Evolutionary conservation across 1,284 basidiomycete genomes (phyloP).

Genomic region (Boletus mariae): DNA sequence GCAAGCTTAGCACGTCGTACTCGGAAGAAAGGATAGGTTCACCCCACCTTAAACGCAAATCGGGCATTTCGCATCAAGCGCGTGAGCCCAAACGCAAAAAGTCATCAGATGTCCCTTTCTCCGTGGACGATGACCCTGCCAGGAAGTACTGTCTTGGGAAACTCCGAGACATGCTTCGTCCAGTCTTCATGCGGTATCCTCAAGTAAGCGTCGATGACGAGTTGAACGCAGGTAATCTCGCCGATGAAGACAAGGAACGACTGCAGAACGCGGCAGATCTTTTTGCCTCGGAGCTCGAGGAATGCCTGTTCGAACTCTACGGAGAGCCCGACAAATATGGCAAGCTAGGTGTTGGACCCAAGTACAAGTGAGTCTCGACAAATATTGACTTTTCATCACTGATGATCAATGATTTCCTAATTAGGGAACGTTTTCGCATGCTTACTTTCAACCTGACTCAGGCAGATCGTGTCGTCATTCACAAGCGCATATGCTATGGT

Average conservation of each 20-base stretch:
- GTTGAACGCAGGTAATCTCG: slow-evolving; percentile 36
- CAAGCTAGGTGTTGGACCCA: slow-evolving; percentile 59
- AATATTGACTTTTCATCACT: slow-evolving; percentile 3
- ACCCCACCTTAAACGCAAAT: slow-evolving; percentile 43
- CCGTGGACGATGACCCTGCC: slow-evolving; percentile 56
- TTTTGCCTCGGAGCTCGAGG: slow-evolving; percentile 67
- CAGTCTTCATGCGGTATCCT: slow-evolving; percentile 68
- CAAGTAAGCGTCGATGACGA: slow-evolving; percentile 32
- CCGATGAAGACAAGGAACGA: slow-evolving; percentile 55
- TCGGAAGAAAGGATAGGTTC: slow-evolving; percentile 23
- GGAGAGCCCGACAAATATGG: slow-evolving; percentile 75
- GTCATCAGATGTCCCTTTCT: slow-evolving; percentile 31
- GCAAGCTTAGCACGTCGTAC: slow-evolving; percentile 26
- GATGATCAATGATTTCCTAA: slow-evolving; percentile 4
- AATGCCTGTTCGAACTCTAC: slow-evolving; percentile 67
- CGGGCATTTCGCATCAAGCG: slow-evolving; percentile 30
- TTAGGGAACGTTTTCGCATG: slow-evolving; percentile 80
- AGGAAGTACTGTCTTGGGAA: slow-evolving; percentile 75
- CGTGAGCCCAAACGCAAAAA: slow-evolving; percentile 47
- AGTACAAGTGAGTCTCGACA: slow-evolving; percentile 66
- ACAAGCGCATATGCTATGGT: slow-evolving; percentile 67
- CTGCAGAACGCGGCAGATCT: slow-evolving; percentile 51
- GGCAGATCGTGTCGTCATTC: slow-evolving; percentile 67
- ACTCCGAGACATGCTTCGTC: slow-evolving; percentile 61
- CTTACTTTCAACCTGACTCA: slow-evolving; percentile 78